Evolutionary conservation across 129 eudicot genomes (phyloP).

Genomic region (Gnaphalium uliginosum): DNA sequence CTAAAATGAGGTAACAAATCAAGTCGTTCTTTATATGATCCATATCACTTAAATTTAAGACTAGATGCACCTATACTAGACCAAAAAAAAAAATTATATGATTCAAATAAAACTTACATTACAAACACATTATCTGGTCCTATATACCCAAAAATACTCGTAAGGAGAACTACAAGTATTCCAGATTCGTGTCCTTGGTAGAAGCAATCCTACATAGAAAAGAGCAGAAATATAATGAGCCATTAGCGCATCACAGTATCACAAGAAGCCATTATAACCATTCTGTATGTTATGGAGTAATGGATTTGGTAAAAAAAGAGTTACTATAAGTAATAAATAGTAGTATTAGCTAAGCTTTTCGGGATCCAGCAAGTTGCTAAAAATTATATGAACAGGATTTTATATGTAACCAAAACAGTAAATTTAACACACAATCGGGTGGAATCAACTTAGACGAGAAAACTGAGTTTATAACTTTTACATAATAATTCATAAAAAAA

Average conservation of each 20-base stretch:
- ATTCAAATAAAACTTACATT: no score
- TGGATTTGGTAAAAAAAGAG: not conserved
- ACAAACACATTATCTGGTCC: not conserved
- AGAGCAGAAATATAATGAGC: not conserved
- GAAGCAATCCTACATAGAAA: not conserved
- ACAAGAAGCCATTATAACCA: not conserved
- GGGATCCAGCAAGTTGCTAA: not conserved
- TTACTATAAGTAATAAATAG: not conserved
- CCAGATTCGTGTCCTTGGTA: constrained; percentile 1
- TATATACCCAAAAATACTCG: constrained; percentile 7
- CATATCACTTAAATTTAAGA: no score
- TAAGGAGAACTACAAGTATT: not conserved
- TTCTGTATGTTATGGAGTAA: not conserved
- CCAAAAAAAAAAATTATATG: no score
- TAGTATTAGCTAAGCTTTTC: not conserved
- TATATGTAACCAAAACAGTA: no score
- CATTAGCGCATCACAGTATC: no score
- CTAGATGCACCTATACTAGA: no score
- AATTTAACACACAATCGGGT: no score
- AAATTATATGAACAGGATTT: not conserved
- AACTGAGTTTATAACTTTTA: not conserved
- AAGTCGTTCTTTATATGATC: no score
- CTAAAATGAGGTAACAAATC: no score
- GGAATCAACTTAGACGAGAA: not conserved
- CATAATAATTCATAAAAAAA: not conserved